Conservation (phyloP, 2,329 filamentous ascomycete species). For the Sphaerulina populicola region DNA sequence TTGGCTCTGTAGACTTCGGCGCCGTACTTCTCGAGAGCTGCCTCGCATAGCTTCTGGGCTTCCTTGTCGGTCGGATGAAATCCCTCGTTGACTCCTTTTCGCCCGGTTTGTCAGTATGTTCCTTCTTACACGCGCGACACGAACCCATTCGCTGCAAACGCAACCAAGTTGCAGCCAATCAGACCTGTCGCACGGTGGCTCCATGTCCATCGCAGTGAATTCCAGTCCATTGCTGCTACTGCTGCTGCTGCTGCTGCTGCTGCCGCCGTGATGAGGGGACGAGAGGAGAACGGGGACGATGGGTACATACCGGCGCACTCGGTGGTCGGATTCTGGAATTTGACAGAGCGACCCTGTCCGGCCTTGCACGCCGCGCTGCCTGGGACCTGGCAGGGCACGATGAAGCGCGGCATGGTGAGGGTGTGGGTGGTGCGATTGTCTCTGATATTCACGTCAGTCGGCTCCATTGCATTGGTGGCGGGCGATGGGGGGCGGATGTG, state of each 20-base stretch:
- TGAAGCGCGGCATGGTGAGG: background rate
- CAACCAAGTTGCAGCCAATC: background rate
- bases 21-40: conserved; percentile 3
- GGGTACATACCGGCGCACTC: conserved; percentile 5
- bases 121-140: background rate
- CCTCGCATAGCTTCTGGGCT: conserved; percentile 1
- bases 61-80: background rate
- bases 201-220: background rate
- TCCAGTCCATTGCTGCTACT: background rate
- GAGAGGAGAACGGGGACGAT: background rate
- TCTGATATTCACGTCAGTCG: background rate
- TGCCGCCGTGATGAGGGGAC: background rate
- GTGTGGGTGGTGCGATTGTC: background rate
- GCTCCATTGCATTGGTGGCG: conserved; percentile 1
- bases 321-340: conserved; percentile 6
- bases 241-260: background rate
- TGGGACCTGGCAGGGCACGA: conserved; percentile 3
- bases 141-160: background rate
- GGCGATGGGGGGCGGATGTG: background rate
- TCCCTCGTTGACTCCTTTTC: conserved; percentile 1
- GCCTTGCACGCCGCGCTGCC: conserved; percentile 2
- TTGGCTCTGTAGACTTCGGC: conserved; percentile 2
- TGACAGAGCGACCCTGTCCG: background rate
- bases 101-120: background rate
- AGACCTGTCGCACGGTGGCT: background rate